Percentiles rank a stretch among this genome's conserved stretches.
Conservation (phyloP, 495 filamentous ascomycete species). For the Tuber brumale region DNA sequence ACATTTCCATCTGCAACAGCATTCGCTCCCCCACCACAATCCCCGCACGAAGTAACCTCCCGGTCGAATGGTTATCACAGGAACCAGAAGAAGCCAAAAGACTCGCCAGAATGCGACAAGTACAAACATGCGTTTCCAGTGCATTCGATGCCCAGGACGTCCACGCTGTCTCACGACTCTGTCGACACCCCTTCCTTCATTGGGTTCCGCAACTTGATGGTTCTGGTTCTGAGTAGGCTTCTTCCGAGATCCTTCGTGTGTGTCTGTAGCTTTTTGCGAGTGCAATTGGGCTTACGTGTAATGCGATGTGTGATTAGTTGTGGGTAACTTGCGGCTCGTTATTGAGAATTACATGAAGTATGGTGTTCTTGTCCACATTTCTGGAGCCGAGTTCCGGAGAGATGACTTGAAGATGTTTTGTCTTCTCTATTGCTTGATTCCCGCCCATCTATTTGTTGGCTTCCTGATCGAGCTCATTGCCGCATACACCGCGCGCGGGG, state of each 20-base stretch:
- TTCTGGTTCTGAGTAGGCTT: constrained; percentile 71
- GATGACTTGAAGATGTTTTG: constrained; percentile 70
- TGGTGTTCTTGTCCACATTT: constrained; percentile 76
- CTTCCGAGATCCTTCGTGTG: neutral
- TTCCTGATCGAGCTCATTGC: constrained; percentile 80
- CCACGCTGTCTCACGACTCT: constrained; percentile 79
- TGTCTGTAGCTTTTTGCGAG: neutral
- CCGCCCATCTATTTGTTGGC: constrained; percentile 80
- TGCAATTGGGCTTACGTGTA: constrained; percentile 24
- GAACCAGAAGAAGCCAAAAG: neutral
- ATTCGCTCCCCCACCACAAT: neutral
- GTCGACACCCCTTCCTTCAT: constrained; percentile 70
- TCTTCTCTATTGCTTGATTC: constrained; percentile 74
- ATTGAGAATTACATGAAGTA: constrained; percentile 98
- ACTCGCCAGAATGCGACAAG: constrained; percentile 43
- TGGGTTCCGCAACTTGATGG: constrained; percentile 93
- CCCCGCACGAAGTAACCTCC: neutral
- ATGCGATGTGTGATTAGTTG: constrained; percentile 51
- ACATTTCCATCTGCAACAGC: constrained; percentile 3
- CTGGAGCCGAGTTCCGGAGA: constrained; percentile 77
- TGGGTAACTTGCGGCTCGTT: constrained; percentile 84
- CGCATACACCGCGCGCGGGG: constrained; percentile 63
- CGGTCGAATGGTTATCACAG: neutral
- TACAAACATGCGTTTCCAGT: constrained; percentile 86
- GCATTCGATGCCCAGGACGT: constrained; percentile 63